These are phyloP conservation scores for Macrolepiota dolichaula DNA, from an alignment of 768 basidiomycete species.

Conservation along the genomic window DNA sequence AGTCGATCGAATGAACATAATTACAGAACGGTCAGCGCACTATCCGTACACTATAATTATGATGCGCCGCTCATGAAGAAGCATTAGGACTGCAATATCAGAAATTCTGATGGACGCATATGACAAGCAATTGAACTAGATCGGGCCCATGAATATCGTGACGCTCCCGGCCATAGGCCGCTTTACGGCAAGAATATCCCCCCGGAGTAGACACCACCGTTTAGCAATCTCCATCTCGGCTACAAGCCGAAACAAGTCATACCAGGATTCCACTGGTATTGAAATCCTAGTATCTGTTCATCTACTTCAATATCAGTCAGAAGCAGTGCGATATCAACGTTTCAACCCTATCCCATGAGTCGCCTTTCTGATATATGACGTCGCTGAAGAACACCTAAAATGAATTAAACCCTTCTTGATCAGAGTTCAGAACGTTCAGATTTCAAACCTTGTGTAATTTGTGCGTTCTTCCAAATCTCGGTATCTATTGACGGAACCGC, in stretches of 20 bases:
- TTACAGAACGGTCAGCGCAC: not conserved
- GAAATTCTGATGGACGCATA: not conserved
- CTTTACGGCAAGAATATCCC: not conserved
- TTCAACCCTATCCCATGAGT: too few species aligned
- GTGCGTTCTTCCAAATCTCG: too few species aligned
- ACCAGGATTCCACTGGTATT: not conserved
- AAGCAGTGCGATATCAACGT: not conserved
- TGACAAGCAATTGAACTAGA: not conserved
- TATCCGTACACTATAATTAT: not conserved
- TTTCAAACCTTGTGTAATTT: too few species aligned
- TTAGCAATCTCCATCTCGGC: not conserved
- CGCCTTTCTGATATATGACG: too few species aligned
- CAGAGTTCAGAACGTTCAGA: too few species aligned
- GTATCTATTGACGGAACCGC: too few species aligned
- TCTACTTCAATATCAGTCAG: not conserved
- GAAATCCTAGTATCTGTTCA: too few species aligned
- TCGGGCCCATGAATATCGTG: not conserved
- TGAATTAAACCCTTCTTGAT: too few species aligned
- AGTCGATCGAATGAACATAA: not conserved
- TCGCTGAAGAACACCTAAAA: too few species aligned
- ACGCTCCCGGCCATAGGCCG: not conserved
- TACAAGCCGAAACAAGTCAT: not conserved
- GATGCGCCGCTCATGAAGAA: not conserved
- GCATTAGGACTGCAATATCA: not conserved
- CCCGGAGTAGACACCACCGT: not conserved